A percentile compares a stretch with the other conserved stretches of the same genome.
These are phyloP conservation scores for Rhodotorula sp. DNA, from an alignment of 1,284 basidiomycete species.

Conservation along the genomic window DNA sequence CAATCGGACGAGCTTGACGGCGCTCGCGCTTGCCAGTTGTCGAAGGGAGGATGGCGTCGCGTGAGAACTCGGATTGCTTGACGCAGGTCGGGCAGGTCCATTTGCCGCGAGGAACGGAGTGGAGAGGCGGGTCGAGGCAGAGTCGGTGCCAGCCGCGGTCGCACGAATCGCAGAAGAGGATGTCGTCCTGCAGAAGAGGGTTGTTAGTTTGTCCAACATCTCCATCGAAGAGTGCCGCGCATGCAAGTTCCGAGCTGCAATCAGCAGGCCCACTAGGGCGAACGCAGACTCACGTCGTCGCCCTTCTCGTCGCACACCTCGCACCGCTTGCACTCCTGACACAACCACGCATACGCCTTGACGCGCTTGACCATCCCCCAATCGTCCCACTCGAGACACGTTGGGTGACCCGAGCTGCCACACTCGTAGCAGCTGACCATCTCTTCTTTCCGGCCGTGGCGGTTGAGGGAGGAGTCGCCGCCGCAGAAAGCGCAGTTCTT, in stretches of 20 bases:
- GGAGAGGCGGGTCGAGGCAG: constrained; percentile 67
- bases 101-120: constrained; percentile 19
- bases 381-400: constrained; percentile 43
- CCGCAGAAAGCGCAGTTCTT: constrained; percentile 47
- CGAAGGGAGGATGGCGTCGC: constrained; percentile 3
- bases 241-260: too few species aligned
- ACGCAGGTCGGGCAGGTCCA: constrained; percentile 59
- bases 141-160: constrained; percentile 95
- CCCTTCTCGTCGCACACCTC: constrained; percentile 82
- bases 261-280: neutral
- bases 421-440: constrained; percentile 48
- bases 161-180: constrained; percentile 91
- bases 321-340: constrained; percentile 90
- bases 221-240: too few species aligned
- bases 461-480: constrained; percentile 35
- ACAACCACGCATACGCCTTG: constrained; percentile 72
- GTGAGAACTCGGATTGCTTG: constrained; percentile 10
- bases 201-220: too few species aligned
- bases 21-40: constrained; percentile 8
- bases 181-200: constrained; percentile 59
- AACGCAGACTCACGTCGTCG: constrained; percentile 69
- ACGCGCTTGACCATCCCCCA: constrained; percentile 47
- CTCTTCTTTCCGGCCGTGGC: constrained; percentile 40
- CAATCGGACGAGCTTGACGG: constrained; percentile 17
- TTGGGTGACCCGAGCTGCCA: constrained; percentile 45